phyloP scores from a whole-genome alignment of 352 stramenopile species.

The Pythium angustatum region DNA sequence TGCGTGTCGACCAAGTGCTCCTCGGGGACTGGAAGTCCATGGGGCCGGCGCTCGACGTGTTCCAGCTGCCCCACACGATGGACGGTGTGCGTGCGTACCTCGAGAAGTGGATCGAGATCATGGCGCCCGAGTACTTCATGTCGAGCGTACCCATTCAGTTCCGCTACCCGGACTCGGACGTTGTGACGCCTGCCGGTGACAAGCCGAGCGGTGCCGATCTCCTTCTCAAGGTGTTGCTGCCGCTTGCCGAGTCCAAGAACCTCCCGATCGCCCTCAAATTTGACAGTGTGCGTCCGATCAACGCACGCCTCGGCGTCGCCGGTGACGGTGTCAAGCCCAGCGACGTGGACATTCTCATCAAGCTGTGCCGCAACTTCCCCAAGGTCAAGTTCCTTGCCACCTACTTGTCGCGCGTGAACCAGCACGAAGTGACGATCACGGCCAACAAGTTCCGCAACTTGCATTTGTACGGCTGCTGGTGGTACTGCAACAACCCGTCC shows the following conservation, averaged over 20 bases:
- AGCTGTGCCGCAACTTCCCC: conserved; percentile 86
- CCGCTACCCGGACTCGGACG: conserved; percentile 42
- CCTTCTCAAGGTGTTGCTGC: conserved; percentile 89
- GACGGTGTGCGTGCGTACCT: conserved; percentile 83
- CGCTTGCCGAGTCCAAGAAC: conserved; percentile 84
- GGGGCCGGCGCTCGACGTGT: conserved; percentile 51
- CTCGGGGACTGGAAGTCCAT: conserved; percentile 85
- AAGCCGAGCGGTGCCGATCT: conserved; percentile 57
- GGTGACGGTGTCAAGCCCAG: conserved; percentile 92
- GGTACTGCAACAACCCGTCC: conserved; percentile 96
- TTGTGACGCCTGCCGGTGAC: conserved; percentile 33
- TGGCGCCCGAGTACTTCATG: conserved; percentile 95
- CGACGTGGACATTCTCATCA: conserved; percentile 84
- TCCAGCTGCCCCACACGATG: conserved; percentile 64
- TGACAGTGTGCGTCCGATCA: conserved; percentile 88
- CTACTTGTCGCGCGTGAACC: conserved; percentile 92
- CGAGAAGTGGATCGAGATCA: conserved; percentile 90
- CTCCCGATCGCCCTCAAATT: conserved; percentile 94
- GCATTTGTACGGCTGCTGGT: conserved; percentile 94
- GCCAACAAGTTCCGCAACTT: conserved; percentile 95
- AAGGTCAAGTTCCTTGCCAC: conserved; percentile 95
- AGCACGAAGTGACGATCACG: conserved; percentile 94
- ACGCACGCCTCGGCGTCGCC: conserved; percentile 73
- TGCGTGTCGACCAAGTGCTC: conserved; percentile 92
- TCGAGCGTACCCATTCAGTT: conserved; percentile 92